A percentile compares a stretch with the other conserved stretches of the same genome.
Evolutionary conservation across 345 rosid species (phyloP).

Genomic region (Kernera saxatilis): DNA sequence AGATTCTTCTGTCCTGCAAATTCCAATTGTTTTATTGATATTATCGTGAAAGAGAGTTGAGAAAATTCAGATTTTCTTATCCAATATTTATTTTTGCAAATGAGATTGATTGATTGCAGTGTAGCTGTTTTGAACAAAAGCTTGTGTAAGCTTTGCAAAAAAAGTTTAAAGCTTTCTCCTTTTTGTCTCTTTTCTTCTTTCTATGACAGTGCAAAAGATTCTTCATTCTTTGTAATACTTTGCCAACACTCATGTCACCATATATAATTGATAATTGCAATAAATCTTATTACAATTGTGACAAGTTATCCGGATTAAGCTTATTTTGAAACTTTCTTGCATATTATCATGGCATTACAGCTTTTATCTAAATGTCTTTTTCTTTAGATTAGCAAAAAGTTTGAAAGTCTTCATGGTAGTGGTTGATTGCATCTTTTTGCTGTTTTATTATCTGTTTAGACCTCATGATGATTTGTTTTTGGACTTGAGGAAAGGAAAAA

Average conservation of each 20-base stretch:
- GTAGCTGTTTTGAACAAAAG: slow-evolving; percentile 35
- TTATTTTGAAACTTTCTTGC: neutral
- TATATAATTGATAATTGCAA: neutral
- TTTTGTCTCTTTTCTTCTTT: slow-evolving; percentile 35
- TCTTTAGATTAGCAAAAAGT: slow-evolving; percentile 15
- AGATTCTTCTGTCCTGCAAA: slow-evolving; percentile 23
- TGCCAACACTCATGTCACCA: slow-evolving; percentile 3
- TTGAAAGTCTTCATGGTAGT: slow-evolving; percentile 25
- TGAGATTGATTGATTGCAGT: slow-evolving; percentile 29
- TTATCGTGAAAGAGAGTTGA: slow-evolving; percentile 1
- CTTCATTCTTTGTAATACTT: slow-evolving; percentile 21
- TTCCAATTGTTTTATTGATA: slow-evolving; percentile 28
- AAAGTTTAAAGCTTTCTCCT: slow-evolving; percentile 41
- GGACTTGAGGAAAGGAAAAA: neutral
- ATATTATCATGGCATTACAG: slow-evolving; percentile 6
- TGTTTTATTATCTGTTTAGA: slow-evolving; percentile 25
- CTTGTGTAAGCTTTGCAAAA: slow-evolving; percentile 36
- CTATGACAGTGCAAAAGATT: slow-evolving; percentile 34
- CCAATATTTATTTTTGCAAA: neutral
- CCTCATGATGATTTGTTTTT: slow-evolving; percentile 22
- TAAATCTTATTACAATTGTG: neutral
- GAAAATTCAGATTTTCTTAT: neutral
- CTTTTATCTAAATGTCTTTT: slow-evolving; percentile 16
- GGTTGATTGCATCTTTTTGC: slow-evolving; percentile 30
- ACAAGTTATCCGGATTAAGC: neutral